phyloP scores from a whole-genome alignment of 768 basidiomycete species.

The Paxillus rubicundulus region DNA sequence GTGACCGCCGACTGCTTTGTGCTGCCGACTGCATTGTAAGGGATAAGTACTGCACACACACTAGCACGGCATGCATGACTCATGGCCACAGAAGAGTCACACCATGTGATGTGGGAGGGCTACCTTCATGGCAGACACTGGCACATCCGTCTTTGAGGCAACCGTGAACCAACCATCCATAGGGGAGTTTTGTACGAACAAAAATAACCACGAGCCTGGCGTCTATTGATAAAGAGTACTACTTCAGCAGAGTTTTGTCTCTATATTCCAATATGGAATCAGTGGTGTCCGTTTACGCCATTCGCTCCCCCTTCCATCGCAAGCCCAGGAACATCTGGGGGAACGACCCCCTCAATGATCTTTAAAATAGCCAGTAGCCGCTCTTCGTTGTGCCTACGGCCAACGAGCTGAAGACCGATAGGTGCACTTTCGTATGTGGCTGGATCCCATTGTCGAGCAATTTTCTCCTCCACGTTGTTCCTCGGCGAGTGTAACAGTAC shows the following conservation, averaged over 20 bases:
- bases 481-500: conserved; percentile 27
- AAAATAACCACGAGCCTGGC: background rate
- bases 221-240: background rate
- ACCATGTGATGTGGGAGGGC: too few relatives aligned
- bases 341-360: conserved; percentile 34
- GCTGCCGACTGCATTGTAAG: too few relatives aligned
- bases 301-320: conserved; percentile 4
- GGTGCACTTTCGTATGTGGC: conserved; percentile 43
- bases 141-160: too few relatives aligned
- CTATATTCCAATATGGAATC: background rate
- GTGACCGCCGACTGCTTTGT: too few relatives aligned
- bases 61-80: too few relatives aligned
- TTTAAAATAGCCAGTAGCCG: conserved; percentile 44
- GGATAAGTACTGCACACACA: too few relatives aligned
- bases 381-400: conserved; percentile 50
- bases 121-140: too few relatives aligned
- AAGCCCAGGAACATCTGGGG: conserved; percentile 14
- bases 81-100: too few relatives aligned
- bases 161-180: too few relatives aligned
- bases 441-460: conserved; percentile 42
- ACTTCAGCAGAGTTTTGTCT: background rate
- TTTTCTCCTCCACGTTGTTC: conserved; percentile 35
- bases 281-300: conserved; percentile 11
- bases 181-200: too few relatives aligned
- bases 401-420: conserved; percentile 48